Evolutionary conservation across 495 filamentous ascomycete genomes (phyloP).

Genomic region (Aspergillus ostianus): DNA sequence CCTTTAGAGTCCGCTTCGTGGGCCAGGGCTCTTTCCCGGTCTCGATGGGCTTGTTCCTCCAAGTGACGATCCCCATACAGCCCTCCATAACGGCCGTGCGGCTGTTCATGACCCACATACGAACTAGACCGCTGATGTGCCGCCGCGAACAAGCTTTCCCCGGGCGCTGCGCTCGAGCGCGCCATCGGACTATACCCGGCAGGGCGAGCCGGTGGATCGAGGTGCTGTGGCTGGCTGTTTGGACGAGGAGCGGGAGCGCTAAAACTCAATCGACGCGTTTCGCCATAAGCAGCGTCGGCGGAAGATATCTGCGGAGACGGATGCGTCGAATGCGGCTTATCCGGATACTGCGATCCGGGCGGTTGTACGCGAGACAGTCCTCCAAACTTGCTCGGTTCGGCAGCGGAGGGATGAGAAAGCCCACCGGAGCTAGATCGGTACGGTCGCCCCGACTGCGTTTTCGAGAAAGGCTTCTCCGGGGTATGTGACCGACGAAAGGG

Average conservation of each 20-base stretch:
- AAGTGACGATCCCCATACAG: conserved; percentile 44
- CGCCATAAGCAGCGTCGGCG: conserved; percentile 34
- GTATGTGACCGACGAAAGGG: conserved; percentile 69
- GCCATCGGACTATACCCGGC: conserved; percentile 42
- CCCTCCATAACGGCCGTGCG: conserved; percentile 30
- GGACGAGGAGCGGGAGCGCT: conserved; percentile 41
- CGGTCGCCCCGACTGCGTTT: conserved; percentile 30
- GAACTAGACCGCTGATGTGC: conserved; percentile 25
- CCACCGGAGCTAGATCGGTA: conserved; percentile 48
- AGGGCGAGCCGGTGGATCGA: conserved; percentile 32
- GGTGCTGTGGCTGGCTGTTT: conserved; percentile 45
- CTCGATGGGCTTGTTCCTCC: conserved; percentile 41
- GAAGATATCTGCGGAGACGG: conserved; percentile 41
- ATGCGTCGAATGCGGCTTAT: conserved; percentile 40
- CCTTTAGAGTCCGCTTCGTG: conserved; percentile 36
- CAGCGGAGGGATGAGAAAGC: conserved; percentile 26
- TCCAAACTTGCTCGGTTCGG: conserved; percentile 38
- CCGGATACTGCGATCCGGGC: conserved; percentile 36
- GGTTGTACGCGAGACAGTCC: conserved; percentile 31
- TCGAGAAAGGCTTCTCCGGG: conserved; percentile 58
- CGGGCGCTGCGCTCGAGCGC: conserved; percentile 20
- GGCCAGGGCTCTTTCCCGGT: conserved; percentile 33
- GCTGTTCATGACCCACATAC: conserved; percentile 33
- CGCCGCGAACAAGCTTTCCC: conserved; percentile 28
- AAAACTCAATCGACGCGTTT: conserved; percentile 41